Percentiles rank a stretch among this genome's conserved stretches.
These are phyloP conservation scores for Nectriaceae sp. DNA, from an alignment of 2,329 filamentous ascomycete species.

Conservation along the genomic window DNA sequence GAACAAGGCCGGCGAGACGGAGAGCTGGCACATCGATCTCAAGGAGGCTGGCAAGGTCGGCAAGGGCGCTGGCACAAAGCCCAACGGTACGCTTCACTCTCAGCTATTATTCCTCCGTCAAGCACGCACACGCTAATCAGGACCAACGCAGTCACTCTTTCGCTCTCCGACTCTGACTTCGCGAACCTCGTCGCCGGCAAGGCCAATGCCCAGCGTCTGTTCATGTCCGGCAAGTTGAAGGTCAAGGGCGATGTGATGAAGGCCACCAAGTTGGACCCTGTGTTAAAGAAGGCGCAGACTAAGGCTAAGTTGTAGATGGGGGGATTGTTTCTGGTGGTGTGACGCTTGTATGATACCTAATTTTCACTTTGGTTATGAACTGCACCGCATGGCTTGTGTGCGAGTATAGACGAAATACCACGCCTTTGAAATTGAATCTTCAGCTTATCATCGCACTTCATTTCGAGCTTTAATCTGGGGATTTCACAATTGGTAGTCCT, in stretches of 20 bases:
- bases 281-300: constrained; percentile 83
- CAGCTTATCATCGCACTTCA: not conserved
- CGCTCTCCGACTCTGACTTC: constrained; percentile 85
- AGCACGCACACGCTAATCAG: constrained; percentile 1
- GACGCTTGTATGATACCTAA: constrained; percentile 26
- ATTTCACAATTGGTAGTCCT: too few species aligned
- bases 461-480: too few species aligned
- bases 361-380: constrained; percentile 8
- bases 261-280: constrained; percentile 92
- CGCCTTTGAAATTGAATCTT: constrained; percentile 12
- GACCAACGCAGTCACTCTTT: constrained; percentile 71
- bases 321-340: not conserved
- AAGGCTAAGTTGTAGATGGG: constrained; percentile 76
- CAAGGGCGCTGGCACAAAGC: constrained; percentile 77
- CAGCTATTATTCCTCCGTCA: not conserved
- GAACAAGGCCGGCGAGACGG: constrained; percentile 77
- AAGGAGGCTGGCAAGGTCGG: constrained; percentile 85
- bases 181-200: constrained; percentile 79
- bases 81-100: constrained; percentile 64
- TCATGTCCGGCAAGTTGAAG: constrained; percentile 99
- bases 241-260: constrained; percentile 99
- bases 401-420: constrained; percentile 19
- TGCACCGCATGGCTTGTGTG: constrained; percentile 11
- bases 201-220: constrained; percentile 91
- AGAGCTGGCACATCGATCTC: constrained; percentile 93